A percentile compares a stretch with the other conserved stretches of the same genome.
phyloP scores from a whole-genome alignment of 768 basidiomycete genomes.

The Amanita pallidorosea region DNA sequence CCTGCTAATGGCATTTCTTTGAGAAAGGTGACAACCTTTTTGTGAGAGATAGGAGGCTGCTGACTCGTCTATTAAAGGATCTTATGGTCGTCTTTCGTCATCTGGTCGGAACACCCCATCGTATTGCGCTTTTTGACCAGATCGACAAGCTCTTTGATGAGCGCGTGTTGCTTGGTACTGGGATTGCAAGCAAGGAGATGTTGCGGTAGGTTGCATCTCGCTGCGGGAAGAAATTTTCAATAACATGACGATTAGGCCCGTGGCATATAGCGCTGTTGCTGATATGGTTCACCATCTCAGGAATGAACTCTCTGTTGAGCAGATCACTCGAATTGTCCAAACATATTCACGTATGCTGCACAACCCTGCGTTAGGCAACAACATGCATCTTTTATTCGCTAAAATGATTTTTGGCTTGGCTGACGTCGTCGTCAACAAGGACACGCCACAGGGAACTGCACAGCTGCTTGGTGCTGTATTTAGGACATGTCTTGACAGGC shows the following conservation, averaged over 20 bases:
- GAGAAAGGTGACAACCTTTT: conserved; percentile 48
- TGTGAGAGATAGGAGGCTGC: background rate
- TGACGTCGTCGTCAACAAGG: conserved; percentile 73
- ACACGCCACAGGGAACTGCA: conserved; percentile 55
- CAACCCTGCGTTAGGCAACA: conserved; percentile 70
- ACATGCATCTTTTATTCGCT: conserved; percentile 81
- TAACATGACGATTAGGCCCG: conserved; percentile 34
- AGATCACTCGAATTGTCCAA: conserved; percentile 69
- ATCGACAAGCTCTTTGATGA: conserved; percentile 90
- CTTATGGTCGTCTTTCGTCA: conserved; percentile 89
- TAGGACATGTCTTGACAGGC: conserved; percentile 74
- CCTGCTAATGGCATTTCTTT: conserved; percentile 75
- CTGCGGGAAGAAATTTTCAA: conserved; percentile 1
- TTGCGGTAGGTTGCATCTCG: conserved; percentile 44
- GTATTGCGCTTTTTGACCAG: conserved; percentile 68
- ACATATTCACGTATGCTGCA: conserved; percentile 85
- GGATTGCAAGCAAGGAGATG: conserved; percentile 77
- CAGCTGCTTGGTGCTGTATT: conserved; percentile 67
- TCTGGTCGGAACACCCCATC: conserved; percentile 68
- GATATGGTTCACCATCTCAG: conserved; percentile 92
- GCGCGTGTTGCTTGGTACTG: conserved; percentile 75
- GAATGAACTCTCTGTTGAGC: conserved; percentile 63
- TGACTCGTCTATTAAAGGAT: conserved; percentile 40
- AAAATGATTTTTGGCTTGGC: conserved; percentile 89
- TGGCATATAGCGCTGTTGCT: conserved; percentile 80